Conservation (phyloP, 2,329 filamentous ascomycete genomes). For the Myriangium duriaei region DNA sequence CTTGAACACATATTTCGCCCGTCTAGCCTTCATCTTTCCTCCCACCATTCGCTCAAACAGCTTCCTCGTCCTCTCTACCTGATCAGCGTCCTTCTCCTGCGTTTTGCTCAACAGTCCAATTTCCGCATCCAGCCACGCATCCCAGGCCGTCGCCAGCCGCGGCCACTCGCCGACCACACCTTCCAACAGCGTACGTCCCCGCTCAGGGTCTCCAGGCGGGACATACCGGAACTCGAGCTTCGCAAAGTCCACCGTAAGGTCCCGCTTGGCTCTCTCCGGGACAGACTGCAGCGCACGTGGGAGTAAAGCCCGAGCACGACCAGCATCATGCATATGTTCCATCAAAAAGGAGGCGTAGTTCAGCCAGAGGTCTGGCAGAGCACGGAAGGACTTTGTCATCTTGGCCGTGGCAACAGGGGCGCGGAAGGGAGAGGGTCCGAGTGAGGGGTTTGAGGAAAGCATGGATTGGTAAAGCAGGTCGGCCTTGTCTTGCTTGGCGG, state of each 20-base stretch:
- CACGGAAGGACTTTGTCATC: constrained; percentile 60
- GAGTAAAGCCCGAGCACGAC: constrained; percentile 66
- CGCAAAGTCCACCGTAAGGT: constrained; percentile 76
- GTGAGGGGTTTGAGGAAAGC: constrained; percentile 41
- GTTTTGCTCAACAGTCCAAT: constrained; percentile 36
- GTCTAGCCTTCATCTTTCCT: constrained; percentile 58
- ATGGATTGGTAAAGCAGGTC: constrained; percentile 78
- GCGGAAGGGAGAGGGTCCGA: constrained; percentile 1
- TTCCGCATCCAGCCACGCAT: constrained; percentile 80
- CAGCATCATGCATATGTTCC: constrained; percentile 54
- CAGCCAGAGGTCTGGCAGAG: constrained; percentile 69
- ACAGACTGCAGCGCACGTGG: constrained; percentile 77
- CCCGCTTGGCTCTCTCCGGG: constrained; percentile 53
- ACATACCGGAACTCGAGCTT: constrained; percentile 79
- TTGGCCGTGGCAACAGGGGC: constrained; percentile 1
- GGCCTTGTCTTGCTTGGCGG: constrained; percentile 73
- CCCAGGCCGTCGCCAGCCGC: constrained; percentile 87
- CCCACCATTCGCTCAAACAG: constrained; percentile 69
- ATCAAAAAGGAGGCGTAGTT: constrained; percentile 94
- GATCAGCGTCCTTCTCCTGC: constrained; percentile 41
- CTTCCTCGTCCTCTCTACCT: constrained; percentile 43
- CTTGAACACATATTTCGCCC: constrained; percentile 81
- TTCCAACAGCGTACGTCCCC: constrained; percentile 89
- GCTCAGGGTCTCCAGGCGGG: constrained; percentile 66
- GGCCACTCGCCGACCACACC: constrained; percentile 72